These are phyloP conservation scores for Tylopilus plumbeoviolaceoides DNA, from an alignment of 768 basidiomycete genomes.

Conservation along the genomic window DNA sequence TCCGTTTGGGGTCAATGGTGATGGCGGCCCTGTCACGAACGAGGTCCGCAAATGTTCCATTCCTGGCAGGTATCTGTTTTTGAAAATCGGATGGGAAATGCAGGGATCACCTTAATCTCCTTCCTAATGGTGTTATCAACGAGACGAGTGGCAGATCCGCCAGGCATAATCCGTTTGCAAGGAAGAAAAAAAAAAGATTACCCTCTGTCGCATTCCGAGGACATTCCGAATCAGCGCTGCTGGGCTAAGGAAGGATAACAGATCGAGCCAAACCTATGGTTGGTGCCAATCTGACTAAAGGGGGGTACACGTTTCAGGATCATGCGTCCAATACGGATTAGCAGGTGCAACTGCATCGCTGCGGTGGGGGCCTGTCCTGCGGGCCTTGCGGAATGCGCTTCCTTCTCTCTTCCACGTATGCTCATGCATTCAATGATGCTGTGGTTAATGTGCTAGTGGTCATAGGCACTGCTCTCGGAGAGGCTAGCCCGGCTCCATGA, in stretches of 20 bases:
- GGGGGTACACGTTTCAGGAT: conserved; percentile 14
- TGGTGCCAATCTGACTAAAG: conserved; percentile 8
- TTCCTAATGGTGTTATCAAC: conserved; percentile 22
- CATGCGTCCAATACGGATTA: conserved; percentile 9
- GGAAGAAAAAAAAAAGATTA: background rate
- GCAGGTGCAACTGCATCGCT: conserved; percentile 9
- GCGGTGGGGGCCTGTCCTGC: no score
- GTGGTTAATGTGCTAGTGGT: background rate
- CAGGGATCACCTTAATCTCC: conserved; percentile 6
- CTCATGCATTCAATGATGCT: conserved; percentile 2
- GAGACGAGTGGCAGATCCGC: conserved; percentile 11
- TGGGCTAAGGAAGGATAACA: background rate
- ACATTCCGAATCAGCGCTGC: conserved; percentile 3
- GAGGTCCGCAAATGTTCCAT: conserved; percentile 6
- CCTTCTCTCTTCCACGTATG: background rate
- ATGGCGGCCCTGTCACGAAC: conserved; percentile 16
- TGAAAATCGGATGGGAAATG: conserved; percentile 14
- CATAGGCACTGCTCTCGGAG: background rate
- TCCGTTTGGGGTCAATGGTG: conserved; percentile 6
- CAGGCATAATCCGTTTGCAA: background rate
- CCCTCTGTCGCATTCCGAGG: conserved; percentile 16
- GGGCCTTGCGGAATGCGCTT: conserved; percentile 6
- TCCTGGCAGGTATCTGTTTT: conserved; percentile 13
- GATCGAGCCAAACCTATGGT: conserved; percentile 1
- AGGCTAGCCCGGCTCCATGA: background rate